Evolutionary conservation across 257 asterid genomes (phyloP).

Genomic region (Euphrasia confusa): DNA sequence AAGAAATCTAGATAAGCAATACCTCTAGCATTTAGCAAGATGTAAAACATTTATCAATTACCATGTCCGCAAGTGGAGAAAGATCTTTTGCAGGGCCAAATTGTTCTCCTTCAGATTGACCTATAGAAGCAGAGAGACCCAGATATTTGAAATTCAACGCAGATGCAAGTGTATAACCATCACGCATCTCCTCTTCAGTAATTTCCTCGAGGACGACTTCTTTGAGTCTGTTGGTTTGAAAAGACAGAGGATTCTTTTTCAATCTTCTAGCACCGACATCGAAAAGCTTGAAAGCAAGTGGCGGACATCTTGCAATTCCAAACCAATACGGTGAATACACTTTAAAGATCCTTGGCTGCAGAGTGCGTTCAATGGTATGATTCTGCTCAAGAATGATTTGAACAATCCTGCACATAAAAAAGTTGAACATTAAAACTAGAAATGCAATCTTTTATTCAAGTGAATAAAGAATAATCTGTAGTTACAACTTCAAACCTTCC

Average conservation of each 20-base stretch:
- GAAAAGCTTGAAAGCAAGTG: conserved; percentile 74
- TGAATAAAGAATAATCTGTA: conserved; percentile 8
- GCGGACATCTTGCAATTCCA: conserved; percentile 80
- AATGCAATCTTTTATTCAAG: conserved; percentile 1
- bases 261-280: conserved; percentile 45
- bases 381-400: conserved; percentile 83
- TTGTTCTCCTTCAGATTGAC: conserved; percentile 59
- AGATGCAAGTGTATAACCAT: conserved; percentile 88
- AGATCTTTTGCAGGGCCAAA: conserved; percentile 86
- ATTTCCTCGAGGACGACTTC: conserved; percentile 77
- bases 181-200: conserved; percentile 76
- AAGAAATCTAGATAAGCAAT: conserved; percentile 21
- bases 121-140: conserved; percentile 75
- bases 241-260: conserved; percentile 54
- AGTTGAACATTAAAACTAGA: conserved; percentile 14
- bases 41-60: conserved; percentile 28
- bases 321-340: conserved; percentile 90
- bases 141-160: conserved; percentile 72
- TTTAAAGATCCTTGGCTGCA: conserved; percentile 60
- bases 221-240: conserved; percentile 46
- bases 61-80: conserved; percentile 89
- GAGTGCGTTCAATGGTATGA: conserved; percentile 47
- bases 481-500: conserved; percentile 66
- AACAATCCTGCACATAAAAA: conserved; percentile 59
- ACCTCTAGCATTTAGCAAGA: conserved; percentile 21